A percentile compares a stretch with the other conserved stretches of the same genome.
phyloP scores from a whole-genome alignment of 179 eudicot genomes.

The Gypsophila paniculata region DNA sequence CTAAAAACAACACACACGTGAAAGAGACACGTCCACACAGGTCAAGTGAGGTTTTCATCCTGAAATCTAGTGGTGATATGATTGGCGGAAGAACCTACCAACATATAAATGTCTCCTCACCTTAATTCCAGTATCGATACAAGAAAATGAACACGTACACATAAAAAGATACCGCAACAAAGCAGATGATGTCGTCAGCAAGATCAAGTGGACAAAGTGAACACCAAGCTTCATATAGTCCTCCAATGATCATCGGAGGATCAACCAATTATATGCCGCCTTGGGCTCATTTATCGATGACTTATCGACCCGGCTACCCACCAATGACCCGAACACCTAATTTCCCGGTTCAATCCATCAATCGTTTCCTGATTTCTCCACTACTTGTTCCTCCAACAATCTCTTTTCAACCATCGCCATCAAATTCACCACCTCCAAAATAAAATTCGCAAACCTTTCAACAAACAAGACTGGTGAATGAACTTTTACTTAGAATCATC shows the following conservation, averaged over 20 bases:
- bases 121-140: too few relatives aligned
- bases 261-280: not conserved
- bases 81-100: too few relatives aligned
- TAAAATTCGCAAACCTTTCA: too few relatives aligned
- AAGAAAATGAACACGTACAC: too few relatives aligned
- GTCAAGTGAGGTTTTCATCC: too few relatives aligned
- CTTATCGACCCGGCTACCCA: not conserved
- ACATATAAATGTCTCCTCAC: too few relatives aligned
- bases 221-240: not conserved
- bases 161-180: too few relatives aligned
- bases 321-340: not conserved
- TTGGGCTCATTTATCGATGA: not conserved
- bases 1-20: too few relatives aligned
- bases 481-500: too few relatives aligned
- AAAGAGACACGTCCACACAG: too few relatives aligned
- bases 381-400: not conserved
- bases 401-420: not conserved
- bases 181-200: constrained; percentile 3
- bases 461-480: too few relatives aligned
- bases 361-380: not conserved
- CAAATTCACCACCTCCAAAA: not conserved
- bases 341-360: not conserved
- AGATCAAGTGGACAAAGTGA: not conserved
- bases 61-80: too few relatives aligned
- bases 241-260: not conserved